These are phyloP conservation scores for Cryptococcus deneoformans DNA, from an alignment of 1,284 basidiomycete species.

Conservation along the genomic window DNA sequence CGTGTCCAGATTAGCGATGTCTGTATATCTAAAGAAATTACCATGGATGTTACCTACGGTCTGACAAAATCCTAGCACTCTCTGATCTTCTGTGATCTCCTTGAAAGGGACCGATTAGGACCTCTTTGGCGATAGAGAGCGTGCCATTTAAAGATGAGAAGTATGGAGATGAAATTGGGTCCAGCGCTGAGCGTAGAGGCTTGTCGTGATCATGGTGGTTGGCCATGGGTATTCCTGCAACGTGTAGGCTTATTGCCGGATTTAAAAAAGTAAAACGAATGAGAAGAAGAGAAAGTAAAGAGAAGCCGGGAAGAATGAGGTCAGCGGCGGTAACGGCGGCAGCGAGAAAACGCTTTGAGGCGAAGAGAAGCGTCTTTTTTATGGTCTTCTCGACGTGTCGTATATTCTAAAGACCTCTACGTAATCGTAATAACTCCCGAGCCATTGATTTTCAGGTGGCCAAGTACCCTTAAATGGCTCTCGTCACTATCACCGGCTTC, in stretches of 20 bases:
- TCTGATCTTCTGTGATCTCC: conserved; percentile 40
- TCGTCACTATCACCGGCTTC: conserved; percentile 87
- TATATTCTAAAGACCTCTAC: background rate
- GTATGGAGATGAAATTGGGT: conserved; percentile 32
- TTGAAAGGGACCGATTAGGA: conserved; percentile 41
- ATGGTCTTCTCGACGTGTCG: no score
- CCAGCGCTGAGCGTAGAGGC: conserved; percentile 33
- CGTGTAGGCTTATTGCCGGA: background rate
- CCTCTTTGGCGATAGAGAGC: conserved; percentile 44
- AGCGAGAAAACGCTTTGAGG: background rate
- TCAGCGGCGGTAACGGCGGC: background rate
- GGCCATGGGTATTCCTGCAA: conserved; percentile 2
- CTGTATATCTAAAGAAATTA: background rate
- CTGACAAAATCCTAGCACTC: conserved; percentile 45
- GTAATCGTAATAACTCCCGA: background rate
- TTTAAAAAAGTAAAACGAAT: background rate
- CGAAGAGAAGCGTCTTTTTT: no score
- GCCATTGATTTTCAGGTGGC: background rate
- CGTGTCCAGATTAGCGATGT: background rate
- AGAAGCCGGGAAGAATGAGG: background rate
- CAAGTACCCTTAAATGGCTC: conserved; percentile 63
- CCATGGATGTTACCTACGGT: conserved; percentile 32
- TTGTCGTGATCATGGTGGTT: conserved; percentile 5
- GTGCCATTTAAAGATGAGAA: conserved; percentile 33
- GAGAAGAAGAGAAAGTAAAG: background rate